These are phyloP conservation scores for Plenodomus tracheiphilus DNA, from an alignment of 2,329 filamentous ascomycete species.

Conservation along the genomic window DNA sequence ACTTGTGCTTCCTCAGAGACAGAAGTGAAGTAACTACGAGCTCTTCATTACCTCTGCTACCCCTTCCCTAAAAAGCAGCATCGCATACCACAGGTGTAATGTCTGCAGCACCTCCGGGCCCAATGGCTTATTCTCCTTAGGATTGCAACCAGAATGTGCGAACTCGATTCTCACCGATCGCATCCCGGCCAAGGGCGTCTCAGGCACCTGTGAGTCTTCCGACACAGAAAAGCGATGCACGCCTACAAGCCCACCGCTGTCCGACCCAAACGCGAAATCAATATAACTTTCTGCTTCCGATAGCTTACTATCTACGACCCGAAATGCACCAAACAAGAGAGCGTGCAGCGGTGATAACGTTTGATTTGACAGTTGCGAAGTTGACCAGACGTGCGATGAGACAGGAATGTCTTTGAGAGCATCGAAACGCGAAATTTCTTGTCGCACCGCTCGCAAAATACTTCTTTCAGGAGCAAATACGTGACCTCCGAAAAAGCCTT, in stretches of 20 bases:
- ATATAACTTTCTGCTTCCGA: not conserved
- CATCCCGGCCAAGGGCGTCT: too few species aligned
- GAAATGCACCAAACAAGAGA: conserved; percentile 1
- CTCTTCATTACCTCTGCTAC: not conserved
- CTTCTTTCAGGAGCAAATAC: conserved; percentile 11
- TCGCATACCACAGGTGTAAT: conserved; percentile 7
- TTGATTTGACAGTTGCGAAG: not conserved
- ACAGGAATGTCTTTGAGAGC: conserved; percentile 4
- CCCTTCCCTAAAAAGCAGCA: conserved; percentile 5
- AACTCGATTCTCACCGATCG: not conserved
- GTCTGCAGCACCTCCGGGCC: not conserved
- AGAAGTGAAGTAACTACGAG: too few species aligned
- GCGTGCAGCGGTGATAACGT: not conserved
- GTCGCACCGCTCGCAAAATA: conserved; percentile 1
- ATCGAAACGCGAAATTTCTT: conserved; percentile 3
- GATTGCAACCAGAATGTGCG: conserved; percentile 6
- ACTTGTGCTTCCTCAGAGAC: too few species aligned
- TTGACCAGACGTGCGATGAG: conserved; percentile 3
- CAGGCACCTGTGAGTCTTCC: too few species aligned
- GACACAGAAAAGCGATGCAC: conserved; percentile 9
- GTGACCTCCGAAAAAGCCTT: conserved; percentile 19
- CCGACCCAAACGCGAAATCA: conserved; percentile 7
- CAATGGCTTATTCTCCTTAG: conserved; percentile 7
- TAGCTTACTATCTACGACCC: not conserved
- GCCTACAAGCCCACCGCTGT: conserved; percentile 5